phyloP scores from a whole-genome alignment of 371 early-diverging fungal genomes.

The Synchytrium microbalum region DNA sequence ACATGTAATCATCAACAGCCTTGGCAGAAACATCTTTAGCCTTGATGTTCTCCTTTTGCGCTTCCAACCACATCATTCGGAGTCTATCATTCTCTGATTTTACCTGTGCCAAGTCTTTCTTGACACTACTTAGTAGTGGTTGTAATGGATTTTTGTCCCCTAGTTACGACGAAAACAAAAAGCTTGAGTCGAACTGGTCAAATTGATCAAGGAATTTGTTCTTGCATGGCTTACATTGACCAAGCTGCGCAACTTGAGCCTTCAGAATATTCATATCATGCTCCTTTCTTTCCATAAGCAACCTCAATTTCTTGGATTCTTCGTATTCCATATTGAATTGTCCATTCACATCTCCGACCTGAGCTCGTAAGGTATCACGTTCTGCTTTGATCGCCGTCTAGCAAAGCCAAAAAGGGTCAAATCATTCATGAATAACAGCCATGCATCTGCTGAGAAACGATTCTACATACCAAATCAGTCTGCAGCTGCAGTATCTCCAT shows the following conservation, averaged over 20 bases:
- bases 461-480: slow-evolving; percentile 20
- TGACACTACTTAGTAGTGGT: slow-evolving; percentile 23
- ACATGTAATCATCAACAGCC: slow-evolving; percentile 26
- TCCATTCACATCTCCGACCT: slow-evolving; percentile 19
- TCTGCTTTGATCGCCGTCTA: slow-evolving; percentile 7
- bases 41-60: slow-evolving; percentile 33
- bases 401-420: not conserved
- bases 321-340: slow-evolving; percentile 32
- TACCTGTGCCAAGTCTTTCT: slow-evolving; percentile 25
- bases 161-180: slow-evolving; percentile 7
- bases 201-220: slow-evolving; percentile 6
- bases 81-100: slow-evolving; percentile 32
- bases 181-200: not conserved
- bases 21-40: slow-evolving; percentile 17
- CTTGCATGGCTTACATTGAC: slow-evolving; percentile 13
- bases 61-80: slow-evolving; percentile 38
- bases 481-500: slow-evolving; percentile 16
- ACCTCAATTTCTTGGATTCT: slow-evolving; percentile 35
- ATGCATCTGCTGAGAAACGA: not conserved
- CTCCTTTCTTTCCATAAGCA: slow-evolving; percentile 39
- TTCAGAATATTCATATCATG: slow-evolving; percentile 39
- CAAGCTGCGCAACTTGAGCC: slow-evolving; percentile 21
- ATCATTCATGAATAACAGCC: not conserved
- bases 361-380: slow-evolving; percentile 5
- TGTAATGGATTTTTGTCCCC: slow-evolving; percentile 27